phyloP scores from a whole-genome alignment of 148 eudicot species.

The Fagopyrum esculentum region DNA sequence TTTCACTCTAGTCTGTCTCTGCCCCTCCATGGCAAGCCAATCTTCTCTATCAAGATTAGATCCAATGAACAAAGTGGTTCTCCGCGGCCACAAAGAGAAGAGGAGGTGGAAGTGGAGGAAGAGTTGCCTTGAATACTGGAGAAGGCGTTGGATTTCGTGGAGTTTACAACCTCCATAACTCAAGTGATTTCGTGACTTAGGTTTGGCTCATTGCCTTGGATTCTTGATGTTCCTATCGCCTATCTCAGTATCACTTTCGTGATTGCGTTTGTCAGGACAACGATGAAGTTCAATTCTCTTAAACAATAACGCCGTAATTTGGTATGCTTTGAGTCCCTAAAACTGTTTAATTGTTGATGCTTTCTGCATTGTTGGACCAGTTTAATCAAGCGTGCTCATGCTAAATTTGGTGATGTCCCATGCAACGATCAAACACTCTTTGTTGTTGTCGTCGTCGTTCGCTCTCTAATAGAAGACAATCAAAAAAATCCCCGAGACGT shows the following conservation, averaged over 20 bases:
- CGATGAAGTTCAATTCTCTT: constrained; percentile 59
- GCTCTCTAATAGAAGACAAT: too few relatives aligned
- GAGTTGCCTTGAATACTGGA: constrained; percentile 81
- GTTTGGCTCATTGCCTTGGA: constrained; percentile 80
- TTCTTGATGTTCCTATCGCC: constrained; percentile 67
- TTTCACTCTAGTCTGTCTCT: background rate
- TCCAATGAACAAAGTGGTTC: background rate
- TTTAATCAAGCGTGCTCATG: too few relatives aligned
- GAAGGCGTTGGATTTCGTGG: constrained; percentile 84
- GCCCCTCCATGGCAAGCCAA: background rate
- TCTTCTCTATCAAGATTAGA: background rate
- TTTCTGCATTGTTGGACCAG: too few relatives aligned
- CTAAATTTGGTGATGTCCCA: too few relatives aligned
- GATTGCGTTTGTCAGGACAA: constrained; percentile 47
- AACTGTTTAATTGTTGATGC: too few relatives aligned
- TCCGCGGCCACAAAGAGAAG: background rate
- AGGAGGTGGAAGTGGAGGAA: constrained; percentile 52
- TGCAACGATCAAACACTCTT: too few relatives aligned
- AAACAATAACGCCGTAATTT: constrained; percentile 50
- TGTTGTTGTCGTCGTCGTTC: too few relatives aligned
- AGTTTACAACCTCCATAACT: constrained; percentile 69
- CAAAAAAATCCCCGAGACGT: too few relatives aligned
- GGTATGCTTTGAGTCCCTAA: constrained; percentile 26
- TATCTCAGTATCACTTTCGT: constrained; percentile 56
- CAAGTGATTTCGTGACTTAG: constrained; percentile 87